Evolutionary conservation across 129 eudicot genomes (phyloP).

Genomic region (Chrysanthemum makinoi): DNA sequence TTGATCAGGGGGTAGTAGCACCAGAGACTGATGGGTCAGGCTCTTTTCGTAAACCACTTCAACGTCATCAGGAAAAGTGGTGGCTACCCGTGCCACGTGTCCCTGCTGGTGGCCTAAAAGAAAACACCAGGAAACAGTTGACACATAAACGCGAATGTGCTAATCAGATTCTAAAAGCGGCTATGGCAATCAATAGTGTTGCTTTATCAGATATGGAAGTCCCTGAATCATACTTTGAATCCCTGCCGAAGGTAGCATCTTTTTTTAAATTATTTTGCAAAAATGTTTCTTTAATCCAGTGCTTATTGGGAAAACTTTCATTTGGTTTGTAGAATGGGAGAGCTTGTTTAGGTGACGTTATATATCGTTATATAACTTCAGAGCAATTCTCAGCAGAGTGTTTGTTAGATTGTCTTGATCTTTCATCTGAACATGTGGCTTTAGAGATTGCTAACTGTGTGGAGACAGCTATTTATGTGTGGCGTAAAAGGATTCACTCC

Average conservation of each 20-base stretch:
- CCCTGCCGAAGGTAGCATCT: slow-evolving; percentile 82
- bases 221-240: slow-evolving; percentile 76
- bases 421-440: slow-evolving; percentile 80
- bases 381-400: slow-evolving; percentile 87
- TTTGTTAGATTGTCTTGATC: slow-evolving; percentile 88
- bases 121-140: slow-evolving; percentile 58
- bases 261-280: not conserved
- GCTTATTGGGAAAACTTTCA: not conserved
- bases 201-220: slow-evolving; percentile 89
- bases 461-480: slow-evolving; percentile 80
- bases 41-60: slow-evolving; percentile 67
- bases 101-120: slow-evolving; percentile 77
- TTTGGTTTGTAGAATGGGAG: slow-evolving; percentile 62
- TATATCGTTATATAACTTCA: slow-evolving; percentile 81
- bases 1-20: slow-evolving; percentile 79
- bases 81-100: slow-evolving; percentile 99
- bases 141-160: slow-evolving; percentile 75
- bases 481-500: slow-evolving; percentile 73
- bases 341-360: slow-evolving; percentile 85
- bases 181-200: slow-evolving; percentile 65
- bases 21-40: slow-evolving; percentile 64
- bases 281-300: not conserved
- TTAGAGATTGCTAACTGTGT: slow-evolving; percentile 93
- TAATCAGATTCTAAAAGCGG: slow-evolving; percentile 83
- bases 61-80: slow-evolving; percentile 92